A percentile compares a stretch with the other conserved stretches of the same genome.
Evolutionary conservation across 2,329 filamentous ascomycete genomes (phyloP).

Genomic region (Nectriaceae sp.): DNA sequence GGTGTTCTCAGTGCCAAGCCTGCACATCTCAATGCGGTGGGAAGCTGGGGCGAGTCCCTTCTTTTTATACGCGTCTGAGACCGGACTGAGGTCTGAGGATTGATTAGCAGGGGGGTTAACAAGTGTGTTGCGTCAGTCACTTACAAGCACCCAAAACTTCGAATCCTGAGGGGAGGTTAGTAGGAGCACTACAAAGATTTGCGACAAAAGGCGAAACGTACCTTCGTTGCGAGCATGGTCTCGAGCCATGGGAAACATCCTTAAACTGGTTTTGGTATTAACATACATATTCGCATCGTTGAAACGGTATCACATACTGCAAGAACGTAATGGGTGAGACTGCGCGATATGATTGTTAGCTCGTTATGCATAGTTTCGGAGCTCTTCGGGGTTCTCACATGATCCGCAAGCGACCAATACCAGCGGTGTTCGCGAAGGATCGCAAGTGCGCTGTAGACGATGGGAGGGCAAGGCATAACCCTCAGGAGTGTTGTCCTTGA

Average conservation of each 20-base stretch:
- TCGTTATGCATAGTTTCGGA: constrained; percentile 2
- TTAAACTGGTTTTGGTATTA: constrained; percentile 42
- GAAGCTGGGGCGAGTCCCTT: constrained; percentile 39
- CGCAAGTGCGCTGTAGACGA: constrained; percentile 56
- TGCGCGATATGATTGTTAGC: constrained; percentile 16
- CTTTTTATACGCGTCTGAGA: constrained; percentile 40
- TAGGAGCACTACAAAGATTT: background rate
- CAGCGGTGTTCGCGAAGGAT: constrained; percentile 60
- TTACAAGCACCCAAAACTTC: constrained; percentile 79
- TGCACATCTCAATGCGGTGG: constrained; percentile 71
- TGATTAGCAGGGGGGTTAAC: background rate
- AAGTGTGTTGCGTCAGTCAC: constrained; percentile 11
- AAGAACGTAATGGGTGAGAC: constrained; percentile 74
- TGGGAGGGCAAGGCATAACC: constrained; percentile 63
- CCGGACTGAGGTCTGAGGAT: constrained; percentile 24
- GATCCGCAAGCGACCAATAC: constrained; percentile 70
- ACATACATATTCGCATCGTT: too few relatives aligned
- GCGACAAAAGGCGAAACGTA: constrained; percentile 5
- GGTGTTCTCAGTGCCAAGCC: constrained; percentile 74
- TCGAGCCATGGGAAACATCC: constrained; percentile 86
- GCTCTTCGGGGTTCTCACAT: constrained; percentile 38
- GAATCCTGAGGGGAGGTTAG: constrained; percentile 46
- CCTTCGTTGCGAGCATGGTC: constrained; percentile 66
- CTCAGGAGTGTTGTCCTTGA: constrained; percentile 35
- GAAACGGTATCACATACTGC: constrained; percentile 51